Base-by-base conservation (phyloP, 139 green algal species). In the Eudorina sp. region DNA sequence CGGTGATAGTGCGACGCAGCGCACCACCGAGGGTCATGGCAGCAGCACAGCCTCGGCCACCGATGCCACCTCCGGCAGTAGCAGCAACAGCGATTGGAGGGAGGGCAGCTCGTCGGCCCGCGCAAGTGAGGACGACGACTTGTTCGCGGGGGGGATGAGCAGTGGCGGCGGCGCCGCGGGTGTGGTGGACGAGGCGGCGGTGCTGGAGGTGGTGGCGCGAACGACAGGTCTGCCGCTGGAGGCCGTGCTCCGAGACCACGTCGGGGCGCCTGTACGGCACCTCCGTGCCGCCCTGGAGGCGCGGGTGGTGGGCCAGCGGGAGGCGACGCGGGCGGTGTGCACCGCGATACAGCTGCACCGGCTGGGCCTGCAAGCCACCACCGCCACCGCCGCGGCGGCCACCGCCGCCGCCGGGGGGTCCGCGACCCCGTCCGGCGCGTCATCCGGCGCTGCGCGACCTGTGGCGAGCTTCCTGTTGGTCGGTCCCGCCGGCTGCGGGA, bases 401-500 rank as follows among this genome's bases (percentile, higher is more conserved):
- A 40, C 25, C 7, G 72, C 43, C 11, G 40, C 41, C 45, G 25
- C 29, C 23, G 72, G 6, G 13, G 53, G 40, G 18, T 58, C 25
- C 25, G 45, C 53, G 0, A 40, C 51, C 11, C 43, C 23, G 21
- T 43, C 66, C 34, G 19, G 16, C 31, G 46, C 66, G 16, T 43
- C 9, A 31, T 75, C 45, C 4, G 18, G 4, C 13, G 36, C 53
- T 18, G 3, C 4, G 11, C 79, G 91, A 48, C 96, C 97, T 8
- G 93, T 96, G 16, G 93, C 95, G 58, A 94, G 89, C 45, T 93
- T 98, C 74, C 86, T 98, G 55, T 92, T 98, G 36, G 80, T 90
- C 4, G 96, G 96, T 13, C 95, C 96, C 1, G 88, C 88, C 0
- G 96, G 96, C 38, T 93, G 96, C 43, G 96, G 96, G 72, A 98